A percentile compares a stretch with the other conserved stretches of the same genome.
Conservation (phyloP, 1,139 yeast genomes). For the Taiozyma sp. region DNA sequence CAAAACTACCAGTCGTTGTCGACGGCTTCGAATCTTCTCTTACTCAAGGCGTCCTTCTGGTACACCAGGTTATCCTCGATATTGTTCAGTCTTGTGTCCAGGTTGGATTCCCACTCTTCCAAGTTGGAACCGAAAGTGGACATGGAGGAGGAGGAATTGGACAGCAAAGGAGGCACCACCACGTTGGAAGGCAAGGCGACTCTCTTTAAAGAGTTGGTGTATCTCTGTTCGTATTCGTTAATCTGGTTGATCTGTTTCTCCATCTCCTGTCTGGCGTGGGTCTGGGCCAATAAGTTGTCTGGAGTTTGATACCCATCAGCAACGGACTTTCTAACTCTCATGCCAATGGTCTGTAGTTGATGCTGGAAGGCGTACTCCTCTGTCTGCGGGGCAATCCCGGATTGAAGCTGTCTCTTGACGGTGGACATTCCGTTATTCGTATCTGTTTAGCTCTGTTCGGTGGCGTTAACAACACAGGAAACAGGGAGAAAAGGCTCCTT, state of each 20-base stretch:
- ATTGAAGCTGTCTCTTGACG: conserved; percentile 20
- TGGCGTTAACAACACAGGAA: too few species aligned
- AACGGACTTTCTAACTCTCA: conserved; percentile 67
- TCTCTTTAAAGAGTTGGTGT: conserved; percentile 28
- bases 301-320: conserved; percentile 50
- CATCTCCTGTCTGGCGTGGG: neutral
- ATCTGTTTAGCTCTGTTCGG: too few species aligned
- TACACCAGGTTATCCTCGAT: conserved; percentile 26
- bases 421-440: conserved; percentile 12
- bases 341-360: conserved; percentile 53
- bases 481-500: neutral
- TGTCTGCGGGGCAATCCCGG: conserved; percentile 3
- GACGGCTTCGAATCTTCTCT: conserved; percentile 40
- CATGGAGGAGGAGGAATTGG: conserved; percentile 15
- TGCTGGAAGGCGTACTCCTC: conserved; percentile 24
- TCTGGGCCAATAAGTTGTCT: conserved; percentile 23
- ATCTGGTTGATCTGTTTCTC: neutral
- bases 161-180: conserved; percentile 23
- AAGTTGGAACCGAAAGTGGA: conserved; percentile 34
- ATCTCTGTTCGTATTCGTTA: conserved; percentile 7
- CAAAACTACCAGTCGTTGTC: conserved; percentile 23
- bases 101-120: conserved; percentile 45
- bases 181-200: conserved; percentile 49
- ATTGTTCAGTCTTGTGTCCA: conserved; percentile 37
- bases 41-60: conserved; percentile 28